phyloP scores from a whole-genome alignment of 2,329 filamentous ascomycete genomes.

The Alternaria ethzedia region DNA sequence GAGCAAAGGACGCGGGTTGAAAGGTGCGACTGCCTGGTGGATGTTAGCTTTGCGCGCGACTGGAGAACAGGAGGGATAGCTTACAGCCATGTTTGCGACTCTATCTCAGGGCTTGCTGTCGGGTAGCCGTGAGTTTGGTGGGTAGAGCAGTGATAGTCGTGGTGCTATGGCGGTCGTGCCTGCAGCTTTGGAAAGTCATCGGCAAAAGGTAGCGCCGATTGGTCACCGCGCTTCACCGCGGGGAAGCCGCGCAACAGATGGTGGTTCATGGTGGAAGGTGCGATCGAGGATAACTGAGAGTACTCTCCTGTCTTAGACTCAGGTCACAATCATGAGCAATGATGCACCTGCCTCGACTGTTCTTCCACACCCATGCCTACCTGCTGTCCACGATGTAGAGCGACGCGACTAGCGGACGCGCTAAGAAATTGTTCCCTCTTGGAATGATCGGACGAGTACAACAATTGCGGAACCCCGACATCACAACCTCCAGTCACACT shows the following conservation, averaged over 20 bases:
- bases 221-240: conserved; percentile 3
- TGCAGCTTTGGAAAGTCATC: conserved; percentile 20
- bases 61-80: not conserved
- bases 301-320: not conserved
- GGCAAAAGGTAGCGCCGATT: conserved; percentile 21
- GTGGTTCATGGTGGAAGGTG: not conserved
- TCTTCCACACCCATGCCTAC: not conserved
- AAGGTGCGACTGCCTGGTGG: conserved; percentile 68
- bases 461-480: not conserved
- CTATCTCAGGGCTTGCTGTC: not conserved
- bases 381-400: not conserved
- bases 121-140: conserved; percentile 1
- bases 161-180: conserved; percentile 7
- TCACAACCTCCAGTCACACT: not conserved
- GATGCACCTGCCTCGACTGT: no score
- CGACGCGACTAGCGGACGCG: conserved; percentile 11
- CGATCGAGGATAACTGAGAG: not conserved
- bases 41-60: conserved; percentile 21
- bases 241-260: conserved; percentile 4
- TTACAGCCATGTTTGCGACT: conserved; percentile 50
- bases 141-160: not conserved
- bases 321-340: not conserved
- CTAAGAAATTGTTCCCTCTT: conserved; percentile 8
- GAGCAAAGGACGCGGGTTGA: conserved; percentile 97
- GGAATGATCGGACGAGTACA: not conserved